phyloP scores from a whole-genome alignment of 495 filamentous ascomycete species.

The Penicillium lividum region DNA sequence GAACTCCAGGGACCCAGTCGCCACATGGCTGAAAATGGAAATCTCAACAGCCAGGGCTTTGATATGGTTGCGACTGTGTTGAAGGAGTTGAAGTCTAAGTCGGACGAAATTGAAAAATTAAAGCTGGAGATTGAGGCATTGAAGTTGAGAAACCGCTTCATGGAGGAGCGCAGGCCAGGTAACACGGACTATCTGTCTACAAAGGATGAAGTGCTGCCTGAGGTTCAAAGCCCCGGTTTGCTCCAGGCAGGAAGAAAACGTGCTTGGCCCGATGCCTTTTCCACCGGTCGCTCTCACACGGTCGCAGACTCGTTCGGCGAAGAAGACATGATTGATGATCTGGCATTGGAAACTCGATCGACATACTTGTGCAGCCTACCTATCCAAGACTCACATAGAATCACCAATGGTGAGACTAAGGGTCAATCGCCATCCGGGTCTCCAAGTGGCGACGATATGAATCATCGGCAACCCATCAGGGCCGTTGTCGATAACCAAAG shows the following conservation, averaged over 20 bases:
- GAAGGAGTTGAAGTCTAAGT: conserved; percentile 46
- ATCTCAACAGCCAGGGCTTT: conserved; percentile 25
- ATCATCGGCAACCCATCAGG: neutral
- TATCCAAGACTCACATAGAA: conserved; percentile 24
- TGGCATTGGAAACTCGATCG: conserved; percentile 23
- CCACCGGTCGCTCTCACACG: conserved; percentile 25
- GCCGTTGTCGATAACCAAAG: conserved; percentile 6
- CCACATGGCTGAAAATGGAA: conserved; percentile 19
- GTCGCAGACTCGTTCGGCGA: conserved; percentile 45
- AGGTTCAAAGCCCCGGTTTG: conserved; percentile 42
- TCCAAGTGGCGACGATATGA: neutral
- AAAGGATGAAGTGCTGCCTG: conserved; percentile 26
- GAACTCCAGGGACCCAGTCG: conserved; percentile 39
- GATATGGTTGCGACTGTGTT: conserved; percentile 48
- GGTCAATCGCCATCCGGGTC: neutral
- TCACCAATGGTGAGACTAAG: neutral
- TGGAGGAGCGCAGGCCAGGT: conserved; percentile 32
- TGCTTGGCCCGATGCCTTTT: conserved; percentile 36
- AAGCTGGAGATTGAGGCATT: conserved; percentile 48
- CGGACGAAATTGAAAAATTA: conserved; percentile 48
- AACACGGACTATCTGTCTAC: conserved; percentile 9
- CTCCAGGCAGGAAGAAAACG: conserved; percentile 43
- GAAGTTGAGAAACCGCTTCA: conserved; percentile 42
- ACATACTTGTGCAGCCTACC: conserved; percentile 30
- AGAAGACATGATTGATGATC: conserved; percentile 37